A percentile compares a stretch with the other conserved stretches of the same genome.
phyloP scores from a whole-genome alignment of 352 stramenopile species.

The Globisporangium polare region DNA sequence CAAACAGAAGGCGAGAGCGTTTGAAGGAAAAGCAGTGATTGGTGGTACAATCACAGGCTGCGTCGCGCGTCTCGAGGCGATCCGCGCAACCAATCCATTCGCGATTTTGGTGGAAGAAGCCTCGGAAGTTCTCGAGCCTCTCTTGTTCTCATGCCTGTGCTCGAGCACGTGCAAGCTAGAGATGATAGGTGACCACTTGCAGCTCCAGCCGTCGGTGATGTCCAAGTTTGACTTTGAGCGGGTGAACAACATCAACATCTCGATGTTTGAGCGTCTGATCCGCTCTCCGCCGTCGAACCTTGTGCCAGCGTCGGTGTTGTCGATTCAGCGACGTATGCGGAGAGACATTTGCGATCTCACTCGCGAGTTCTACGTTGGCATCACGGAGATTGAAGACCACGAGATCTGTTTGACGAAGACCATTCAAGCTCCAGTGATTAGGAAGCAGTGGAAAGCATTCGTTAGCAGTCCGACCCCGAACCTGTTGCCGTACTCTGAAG shows the following conservation, averaged over 20 bases:
- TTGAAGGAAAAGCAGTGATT: conserved; percentile 84
- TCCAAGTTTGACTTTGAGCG: conserved; percentile 80
- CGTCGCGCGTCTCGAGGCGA: conserved; percentile 75
- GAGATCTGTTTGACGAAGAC: conserved; percentile 51
- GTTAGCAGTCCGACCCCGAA: background rate
- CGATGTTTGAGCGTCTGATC: conserved; percentile 89
- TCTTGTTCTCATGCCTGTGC: conserved; percentile 83
- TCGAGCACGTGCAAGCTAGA: conserved; percentile 83
- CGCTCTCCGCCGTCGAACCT: conserved; percentile 49
- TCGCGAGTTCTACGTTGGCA: conserved; percentile 74
- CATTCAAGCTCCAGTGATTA: conserved; percentile 21
- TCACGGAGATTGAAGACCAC: conserved; percentile 82
- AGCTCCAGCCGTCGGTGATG: conserved; percentile 83
- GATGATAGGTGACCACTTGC: conserved; percentile 89
- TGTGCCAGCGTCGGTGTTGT: conserved; percentile 77
- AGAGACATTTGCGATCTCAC: conserved; percentile 87
- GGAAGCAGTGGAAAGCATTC: conserved; percentile 3
- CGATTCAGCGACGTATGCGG: conserved; percentile 86
- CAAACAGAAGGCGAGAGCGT: conserved; percentile 62
- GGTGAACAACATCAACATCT: conserved; percentile 87
- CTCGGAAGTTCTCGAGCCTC: conserved; percentile 82
- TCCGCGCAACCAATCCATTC: conserved; percentile 82
- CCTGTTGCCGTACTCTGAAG: conserved; percentile 27
- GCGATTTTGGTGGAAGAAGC: conserved; percentile 86
- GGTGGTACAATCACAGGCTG: conserved; percentile 86